A percentile compares a stretch with the other conserved stretches of the same genome.
Conservation (phyloP, 192 early-diverging fungal genomes). For the Glomus cerebriforme region DNA sequence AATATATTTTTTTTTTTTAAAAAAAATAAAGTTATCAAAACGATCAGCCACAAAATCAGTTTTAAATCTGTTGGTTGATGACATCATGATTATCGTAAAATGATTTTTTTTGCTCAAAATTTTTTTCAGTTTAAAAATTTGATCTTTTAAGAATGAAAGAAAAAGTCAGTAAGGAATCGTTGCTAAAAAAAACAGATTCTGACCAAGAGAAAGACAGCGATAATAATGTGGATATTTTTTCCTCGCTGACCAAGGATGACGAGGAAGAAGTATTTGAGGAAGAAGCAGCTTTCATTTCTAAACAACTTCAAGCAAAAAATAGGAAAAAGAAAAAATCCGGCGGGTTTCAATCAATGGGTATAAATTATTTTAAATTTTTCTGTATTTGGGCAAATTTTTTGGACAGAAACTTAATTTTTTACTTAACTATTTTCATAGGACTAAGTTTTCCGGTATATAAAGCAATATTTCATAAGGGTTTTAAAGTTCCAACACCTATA, state of each 20-base stretch:
- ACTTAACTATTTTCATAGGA: slow-evolving; percentile 46
- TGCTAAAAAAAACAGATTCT: neutral
- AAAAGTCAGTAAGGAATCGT: too few relatives aligned
- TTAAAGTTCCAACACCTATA: slow-evolving; percentile 98
- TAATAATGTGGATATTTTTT: slow-evolving; percentile 4
- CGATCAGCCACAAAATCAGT: too few relatives aligned
- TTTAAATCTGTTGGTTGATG: too few relatives aligned
- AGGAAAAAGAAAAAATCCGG: slow-evolving; percentile 95
- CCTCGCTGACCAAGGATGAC: neutral
- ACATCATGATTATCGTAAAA: too few relatives aligned
- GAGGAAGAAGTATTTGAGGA: slow-evolving; percentile 3
- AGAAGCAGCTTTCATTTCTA: slow-evolving; percentile 47
- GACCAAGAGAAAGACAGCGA: neutral
- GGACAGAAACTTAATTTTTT: neutral
- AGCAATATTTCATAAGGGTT: slow-evolving; percentile 89
- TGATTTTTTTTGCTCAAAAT: too few relatives aligned
- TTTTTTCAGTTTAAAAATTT: too few relatives aligned
- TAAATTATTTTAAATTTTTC: neutral
- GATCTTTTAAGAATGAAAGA: neutral
- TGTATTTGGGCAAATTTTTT: neutral
- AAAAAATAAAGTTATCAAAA: too few relatives aligned
- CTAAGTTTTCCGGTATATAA: slow-evolving; percentile 81
- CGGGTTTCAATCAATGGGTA: slow-evolving; percentile 97
- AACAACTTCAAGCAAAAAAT: slow-evolving; percentile 68
- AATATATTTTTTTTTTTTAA: too few relatives aligned